phyloP scores from a whole-genome alignment of 139 green algal species.

The Coccomyxa sp. region DNA sequence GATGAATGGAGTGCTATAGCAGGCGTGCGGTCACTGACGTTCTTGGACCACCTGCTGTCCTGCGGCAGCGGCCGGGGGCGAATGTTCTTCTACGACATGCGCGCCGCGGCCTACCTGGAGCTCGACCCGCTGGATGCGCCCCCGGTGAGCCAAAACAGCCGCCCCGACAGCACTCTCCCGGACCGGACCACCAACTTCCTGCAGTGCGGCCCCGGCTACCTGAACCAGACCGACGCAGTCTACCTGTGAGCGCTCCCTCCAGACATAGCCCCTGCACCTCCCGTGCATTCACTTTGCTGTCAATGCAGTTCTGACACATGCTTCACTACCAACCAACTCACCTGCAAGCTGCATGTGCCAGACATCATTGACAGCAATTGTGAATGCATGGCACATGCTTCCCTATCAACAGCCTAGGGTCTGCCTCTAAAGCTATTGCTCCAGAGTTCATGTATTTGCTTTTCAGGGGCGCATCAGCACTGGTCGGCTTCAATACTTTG shows the following conservation, averaged over 20 bases:
- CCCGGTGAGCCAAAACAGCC: background rate
- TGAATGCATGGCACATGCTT: background rate
- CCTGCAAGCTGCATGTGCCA: no score
- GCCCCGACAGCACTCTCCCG: background rate
- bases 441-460: background rate
- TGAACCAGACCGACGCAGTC: slow-evolving; percentile 17
- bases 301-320: no score
- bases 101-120: slow-evolving; percentile 11
- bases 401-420: background rate
- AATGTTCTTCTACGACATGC: slow-evolving; percentile 55
- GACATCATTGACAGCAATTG: background rate
- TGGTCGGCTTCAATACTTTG: background rate
- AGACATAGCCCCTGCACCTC: background rate
- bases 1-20: no score
- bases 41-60: slow-evolving; percentile 50
- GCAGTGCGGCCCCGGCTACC: slow-evolving; percentile 21
- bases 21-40: slow-evolving; percentile 47
- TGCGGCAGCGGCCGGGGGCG: slow-evolving; percentile 46
- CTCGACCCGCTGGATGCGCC: background rate
- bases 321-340: no score
- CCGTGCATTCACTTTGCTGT: background rate
- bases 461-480: background rate
- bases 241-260: slow-evolving; percentile 10
- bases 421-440: no score
- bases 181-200: slow-evolving; percentile 2